These are phyloP conservation scores for Persicaria maculosa DNA, from an alignment of 148 eudicot genomes.

Conservation along the genomic window DNA sequence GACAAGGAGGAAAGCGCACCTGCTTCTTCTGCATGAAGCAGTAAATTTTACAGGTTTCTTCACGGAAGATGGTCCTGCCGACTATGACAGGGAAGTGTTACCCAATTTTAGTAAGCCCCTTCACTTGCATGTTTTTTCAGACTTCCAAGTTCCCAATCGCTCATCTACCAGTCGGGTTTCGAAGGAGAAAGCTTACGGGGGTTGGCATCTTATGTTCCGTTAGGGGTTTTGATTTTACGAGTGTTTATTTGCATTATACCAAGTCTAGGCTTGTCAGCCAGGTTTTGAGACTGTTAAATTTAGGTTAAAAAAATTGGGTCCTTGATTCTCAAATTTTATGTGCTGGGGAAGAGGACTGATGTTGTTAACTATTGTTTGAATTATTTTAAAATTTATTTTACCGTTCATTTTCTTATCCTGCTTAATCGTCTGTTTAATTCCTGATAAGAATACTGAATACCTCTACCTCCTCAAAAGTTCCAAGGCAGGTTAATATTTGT, in stretches of 20 bases:
- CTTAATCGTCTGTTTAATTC: too few relatives aligned
- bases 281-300: conserved; percentile 6
- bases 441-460: too few relatives aligned
- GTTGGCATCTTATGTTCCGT: neutral
- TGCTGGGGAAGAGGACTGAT: neutral
- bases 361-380: neutral
- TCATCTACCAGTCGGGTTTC: neutral
- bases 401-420: neutral
- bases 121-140: conserved; percentile 3
- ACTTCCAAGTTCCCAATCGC: neutral
- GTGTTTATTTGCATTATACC: conserved; percentile 2
- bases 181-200: neutral
- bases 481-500: too few relatives aligned
- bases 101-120: conserved; percentile 7
- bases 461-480: too few relatives aligned
- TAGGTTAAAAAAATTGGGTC: neutral
- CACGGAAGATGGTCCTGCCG: neutral
- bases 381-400: neutral
- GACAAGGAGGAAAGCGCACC: conserved; percentile 27
- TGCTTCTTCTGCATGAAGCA: conserved; percentile 13
- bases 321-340: neutral
- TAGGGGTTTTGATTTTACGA: neutral
- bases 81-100: neutral
- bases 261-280: conserved; percentile 10
- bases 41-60: neutral